Evolutionary conservation across 495 filamentous ascomycete species (phyloP), one percentile per base, ranked within the genome.

Genomic region (Haplographium delicatum): DNA sequence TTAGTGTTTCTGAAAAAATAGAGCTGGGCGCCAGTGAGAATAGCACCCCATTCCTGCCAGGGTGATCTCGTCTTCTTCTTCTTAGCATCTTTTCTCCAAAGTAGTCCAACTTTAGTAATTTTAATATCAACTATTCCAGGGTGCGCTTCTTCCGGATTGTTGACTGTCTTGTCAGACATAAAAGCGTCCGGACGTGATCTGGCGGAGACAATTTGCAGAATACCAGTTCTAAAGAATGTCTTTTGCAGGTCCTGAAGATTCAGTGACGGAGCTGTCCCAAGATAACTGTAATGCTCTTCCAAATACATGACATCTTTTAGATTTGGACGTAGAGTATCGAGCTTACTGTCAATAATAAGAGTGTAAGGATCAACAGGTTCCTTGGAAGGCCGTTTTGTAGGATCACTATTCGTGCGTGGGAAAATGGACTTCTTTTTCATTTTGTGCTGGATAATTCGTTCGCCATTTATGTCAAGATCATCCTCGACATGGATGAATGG

Each of bases 41-140:
- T 81, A 26, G 90, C 91, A 39, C 93, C 93, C 93, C 93, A 99
- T 71, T 97, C 93, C 57, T 95, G 89, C 93, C 93, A 99, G 1
- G 93, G 94, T 1, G 90, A 96, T 27, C 94, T 78, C 0, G 89
- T 85, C 65, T 89, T 89, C 74, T 96, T 96, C 69, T 88, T 95
- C 66, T 95, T 96, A 9, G 79, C 70, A 46, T 96, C 90, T 64
- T 99, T 99, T 13, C 93, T 83, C 93, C 94, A 99, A 27, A 99
- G 68, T 11, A 96, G 68, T 3, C 93, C 93, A 44, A 99, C 91
- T 65, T 97, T 99, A 43, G 91, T 94, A 24, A 97, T 85, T 58
- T 94, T 95, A 60, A 99, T 95, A 65, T 97, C 91, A 9, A 97
- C 91, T 51, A 99, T 83, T 9, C 93, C 93, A 5, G 91, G 89